Evolutionary conservation across 306 rosid species (phyloP), one percentile per base, ranked within the genome.

Genomic region (Gastrolobium villosum): DNA sequence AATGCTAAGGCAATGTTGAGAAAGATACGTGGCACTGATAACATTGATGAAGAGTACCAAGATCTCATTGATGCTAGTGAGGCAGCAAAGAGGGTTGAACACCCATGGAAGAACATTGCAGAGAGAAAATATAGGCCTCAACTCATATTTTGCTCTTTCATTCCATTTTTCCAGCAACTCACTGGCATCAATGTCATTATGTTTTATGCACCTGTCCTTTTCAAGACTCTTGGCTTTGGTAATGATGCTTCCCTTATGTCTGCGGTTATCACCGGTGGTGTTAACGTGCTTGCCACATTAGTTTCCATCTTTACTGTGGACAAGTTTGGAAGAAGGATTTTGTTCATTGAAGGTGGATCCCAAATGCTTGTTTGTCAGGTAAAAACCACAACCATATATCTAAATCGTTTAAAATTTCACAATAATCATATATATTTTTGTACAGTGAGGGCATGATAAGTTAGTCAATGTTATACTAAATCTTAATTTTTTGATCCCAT

Each of bases 41-140:
- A 63, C 1, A 7, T 63, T 35, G 31, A 62, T 13, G 46, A 35
- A 2, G 68, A 62, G 46, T 36, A 11, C 10, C 30, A 36, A 35
- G 48, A 36, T 14, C 44, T 62, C 11, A 0, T 62, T 35, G 68
- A 35, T 0, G 68, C 48, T 35, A 62, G 31, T 62, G 46, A 62
- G 48, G 45, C 68, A 5, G 10, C 68, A 0, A 36, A 15, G n/a
- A 39, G n/a, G 10, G 48, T 62, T 30, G 31, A 62, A 6, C 31
- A 39, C 68, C 68, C 48, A 11, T 62, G 68, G 68, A 62, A 37
- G 31, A 62, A 36, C 48, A 62, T 62, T 62, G 0, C 30, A 39
- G 11, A 14, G 3, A 28, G 31, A 39, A 35, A 62, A n/a, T 62
- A 62, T 5, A 62, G 30, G 48, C 68, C 68, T 36, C 48, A 62